A percentile compares a stretch with the other conserved stretches of the same genome.
These are phyloP conservation scores for Rhododendron kiyosumense DNA, from an alignment of 148 eudicot species.

Conservation along the genomic window DNA sequence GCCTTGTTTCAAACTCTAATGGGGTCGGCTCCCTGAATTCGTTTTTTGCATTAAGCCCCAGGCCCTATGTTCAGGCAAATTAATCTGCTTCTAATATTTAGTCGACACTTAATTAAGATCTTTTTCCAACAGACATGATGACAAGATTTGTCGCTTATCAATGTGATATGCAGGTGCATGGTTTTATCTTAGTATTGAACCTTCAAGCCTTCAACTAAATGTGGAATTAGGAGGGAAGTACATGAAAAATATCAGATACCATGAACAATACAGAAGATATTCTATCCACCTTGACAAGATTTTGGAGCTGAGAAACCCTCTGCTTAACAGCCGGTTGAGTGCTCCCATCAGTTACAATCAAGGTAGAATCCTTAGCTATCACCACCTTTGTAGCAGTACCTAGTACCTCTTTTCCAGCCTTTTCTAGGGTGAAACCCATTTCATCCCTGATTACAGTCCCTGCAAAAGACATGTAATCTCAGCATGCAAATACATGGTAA, in stretches of 20 bases:
- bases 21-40: neutral
- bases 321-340: conserved; percentile 58
- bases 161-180: neutral
- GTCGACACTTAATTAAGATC: neutral
- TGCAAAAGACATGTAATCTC: conserved; percentile 17
- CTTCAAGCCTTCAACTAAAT: neutral
- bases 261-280: neutral
- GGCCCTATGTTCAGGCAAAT: neutral
- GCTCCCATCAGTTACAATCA: conserved; percentile 86
- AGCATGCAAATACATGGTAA: neutral
- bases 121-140: neutral
- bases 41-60: neutral
- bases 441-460: conserved; percentile 89
- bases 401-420: conserved; percentile 50
- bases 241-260: neutral
- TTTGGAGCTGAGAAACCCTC: conserved; percentile 36
- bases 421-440: conserved; percentile 66
- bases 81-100: neutral
- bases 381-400: conserved; percentile 74
- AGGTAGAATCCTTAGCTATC: conserved; percentile 69
- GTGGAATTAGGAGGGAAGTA: neutral
- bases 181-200: neutral
- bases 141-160: neutral
- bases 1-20: neutral
- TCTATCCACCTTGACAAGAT: conserved; percentile 44